Conservation (phyloP, 163 green algal genomes). For the Scenedesmus sp. region DNA sequence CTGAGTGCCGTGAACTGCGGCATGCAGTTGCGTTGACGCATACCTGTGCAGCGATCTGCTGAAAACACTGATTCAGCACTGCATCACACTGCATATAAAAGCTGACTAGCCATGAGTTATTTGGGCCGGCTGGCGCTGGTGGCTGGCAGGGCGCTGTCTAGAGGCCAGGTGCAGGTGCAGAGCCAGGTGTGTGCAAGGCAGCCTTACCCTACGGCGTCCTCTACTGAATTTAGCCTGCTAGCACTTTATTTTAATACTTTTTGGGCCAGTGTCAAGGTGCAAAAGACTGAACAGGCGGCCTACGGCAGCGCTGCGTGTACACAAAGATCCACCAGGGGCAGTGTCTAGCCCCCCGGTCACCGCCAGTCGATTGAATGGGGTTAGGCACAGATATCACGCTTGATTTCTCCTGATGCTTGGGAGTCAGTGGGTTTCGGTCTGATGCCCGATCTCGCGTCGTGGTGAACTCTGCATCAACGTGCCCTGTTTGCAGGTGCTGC, state of each 20-base stretch:
- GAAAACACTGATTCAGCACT: not conserved
- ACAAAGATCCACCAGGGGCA: not conserved
- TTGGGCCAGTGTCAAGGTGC: not conserved
- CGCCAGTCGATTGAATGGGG: not conserved
- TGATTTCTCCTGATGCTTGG: not conserved
- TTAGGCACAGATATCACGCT: not conserved
- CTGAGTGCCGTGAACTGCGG: not conserved
- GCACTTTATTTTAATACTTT: not conserved
- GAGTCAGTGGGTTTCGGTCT: not conserved
- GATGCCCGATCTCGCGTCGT: not conserved
- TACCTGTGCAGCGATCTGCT: conserved; percentile 8
- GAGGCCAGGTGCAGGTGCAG: not conserved
- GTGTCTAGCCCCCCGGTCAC: not conserved
- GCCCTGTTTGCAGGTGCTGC: conserved; percentile 31
- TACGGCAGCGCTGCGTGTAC: not conserved
- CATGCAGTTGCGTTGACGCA: not conserved
- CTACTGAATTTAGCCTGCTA: not conserved
- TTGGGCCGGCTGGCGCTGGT: not conserved
- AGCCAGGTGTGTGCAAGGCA: conserved; percentile 4
- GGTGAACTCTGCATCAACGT: conserved; percentile 18
- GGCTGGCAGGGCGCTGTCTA: conserved; percentile 8
- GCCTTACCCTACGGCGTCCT: not conserved
- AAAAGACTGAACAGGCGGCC: not conserved
- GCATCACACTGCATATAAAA: not conserved
- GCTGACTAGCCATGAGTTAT: not conserved